Evolutionary conservation across 768 basidiomycete species (phyloP).

Genomic region (Leccinum uliginosum): DNA sequence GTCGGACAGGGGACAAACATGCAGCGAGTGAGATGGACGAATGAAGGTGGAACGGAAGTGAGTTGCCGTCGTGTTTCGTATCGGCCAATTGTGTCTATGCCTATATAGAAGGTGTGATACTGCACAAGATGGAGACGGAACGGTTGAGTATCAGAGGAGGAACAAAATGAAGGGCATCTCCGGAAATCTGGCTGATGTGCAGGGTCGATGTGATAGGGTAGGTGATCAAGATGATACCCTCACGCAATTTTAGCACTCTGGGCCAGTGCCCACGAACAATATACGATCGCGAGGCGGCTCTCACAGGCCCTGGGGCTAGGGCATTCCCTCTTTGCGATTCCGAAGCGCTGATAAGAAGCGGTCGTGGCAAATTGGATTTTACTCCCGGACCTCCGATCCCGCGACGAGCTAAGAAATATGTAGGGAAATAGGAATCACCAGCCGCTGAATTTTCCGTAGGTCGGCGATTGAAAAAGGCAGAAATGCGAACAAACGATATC

Average conservation of each 20-base stretch:
- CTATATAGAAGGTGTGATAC: conserved; percentile 15
- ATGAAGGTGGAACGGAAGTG: conserved; percentile 8
- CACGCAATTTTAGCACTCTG: conserved; percentile 16
- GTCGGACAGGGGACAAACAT: background rate
- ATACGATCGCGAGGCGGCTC: conserved; percentile 17
- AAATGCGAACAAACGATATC: conserved; percentile 8
- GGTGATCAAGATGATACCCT: conserved; percentile 33
- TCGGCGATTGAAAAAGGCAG: conserved; percentile 30
- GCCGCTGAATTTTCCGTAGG: conserved; percentile 22
- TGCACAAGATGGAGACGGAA: conserved; percentile 22
- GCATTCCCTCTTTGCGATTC: conserved; percentile 14
- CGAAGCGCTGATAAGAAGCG: conserved; percentile 8
- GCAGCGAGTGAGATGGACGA: background rate
- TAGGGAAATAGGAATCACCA: background rate
- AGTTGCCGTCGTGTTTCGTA: conserved; percentile 6
- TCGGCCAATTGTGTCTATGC: conserved; percentile 18
- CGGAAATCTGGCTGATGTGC: conserved; percentile 31
- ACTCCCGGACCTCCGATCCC: background rate
- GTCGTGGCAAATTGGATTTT: background rate
- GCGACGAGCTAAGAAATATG: background rate
- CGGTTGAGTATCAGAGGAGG: conserved; percentile 11
- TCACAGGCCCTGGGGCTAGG: conserved; percentile 21
- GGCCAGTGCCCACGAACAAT: conserved; percentile 11
- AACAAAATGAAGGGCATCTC: conserved; percentile 24
- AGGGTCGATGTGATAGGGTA: conserved; percentile 37